Evolutionary conservation across 495 filamentous ascomycete genomes (phyloP).

Genomic region (Tuber umbilicatum): DNA sequence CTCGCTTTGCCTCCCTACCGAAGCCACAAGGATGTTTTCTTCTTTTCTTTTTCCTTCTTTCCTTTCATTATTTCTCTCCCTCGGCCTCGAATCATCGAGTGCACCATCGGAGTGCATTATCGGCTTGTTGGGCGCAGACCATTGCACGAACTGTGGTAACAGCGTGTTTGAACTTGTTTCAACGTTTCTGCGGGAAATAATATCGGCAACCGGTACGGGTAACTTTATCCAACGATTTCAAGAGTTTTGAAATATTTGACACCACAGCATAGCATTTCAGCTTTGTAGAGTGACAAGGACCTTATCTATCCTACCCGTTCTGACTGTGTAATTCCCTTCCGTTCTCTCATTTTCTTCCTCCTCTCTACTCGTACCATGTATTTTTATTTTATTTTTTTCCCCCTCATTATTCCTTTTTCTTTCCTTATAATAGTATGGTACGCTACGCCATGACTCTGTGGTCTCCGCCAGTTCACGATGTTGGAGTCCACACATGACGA

Average conservation of each 20-base stretch:
- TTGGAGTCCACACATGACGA: background rate
- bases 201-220: background rate
- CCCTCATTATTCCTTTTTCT: background rate
- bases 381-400: background rate
- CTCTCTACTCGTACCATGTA: background rate
- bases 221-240: background rate
- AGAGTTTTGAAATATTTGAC: background rate
- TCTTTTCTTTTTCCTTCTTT: background rate
- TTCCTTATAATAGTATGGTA: background rate
- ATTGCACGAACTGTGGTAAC: background rate
- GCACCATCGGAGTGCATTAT: background rate
- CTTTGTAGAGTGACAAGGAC: background rate
- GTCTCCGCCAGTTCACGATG: background rate
- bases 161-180: background rate
- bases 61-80: background rate
- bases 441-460: background rate
- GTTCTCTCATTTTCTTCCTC: background rate
- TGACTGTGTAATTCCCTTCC: background rate
- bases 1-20: background rate
- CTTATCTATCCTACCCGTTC: background rate
- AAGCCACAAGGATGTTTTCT: background rate
- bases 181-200: background rate
- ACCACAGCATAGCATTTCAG: background rate
- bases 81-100: background rate
- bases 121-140: background rate